Conservation (phyloP, 106 monocot species). For the Dendrobium catenatum region DNA sequence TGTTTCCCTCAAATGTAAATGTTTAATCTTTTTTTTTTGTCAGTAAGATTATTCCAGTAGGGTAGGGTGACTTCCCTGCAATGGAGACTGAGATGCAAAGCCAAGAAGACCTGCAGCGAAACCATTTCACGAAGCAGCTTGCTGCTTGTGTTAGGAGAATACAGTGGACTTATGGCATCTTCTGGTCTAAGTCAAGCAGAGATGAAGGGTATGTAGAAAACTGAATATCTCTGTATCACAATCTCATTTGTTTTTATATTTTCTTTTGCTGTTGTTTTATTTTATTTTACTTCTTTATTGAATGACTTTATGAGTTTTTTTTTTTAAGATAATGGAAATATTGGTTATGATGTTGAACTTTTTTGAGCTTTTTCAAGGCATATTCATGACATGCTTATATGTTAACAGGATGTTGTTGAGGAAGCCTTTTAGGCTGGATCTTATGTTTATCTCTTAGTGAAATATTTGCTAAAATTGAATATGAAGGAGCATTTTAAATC, state of each 20-base stretch:
- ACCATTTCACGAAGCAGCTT: constrained; percentile 45
- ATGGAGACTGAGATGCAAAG: constrained; percentile 29
- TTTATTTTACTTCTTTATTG: no score
- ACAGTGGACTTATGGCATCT: constrained; percentile 87
- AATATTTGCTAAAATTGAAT: background rate
- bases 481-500: background rate
- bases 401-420: no score
- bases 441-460: no score
- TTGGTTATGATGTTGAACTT: no score
- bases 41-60: background rate
- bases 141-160: constrained; percentile 57
- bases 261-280: background rate
- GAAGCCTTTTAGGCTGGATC: no score
- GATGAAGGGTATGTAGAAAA: constrained; percentile 42
- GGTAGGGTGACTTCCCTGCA: constrained; percentile 10
- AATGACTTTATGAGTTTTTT: no score
- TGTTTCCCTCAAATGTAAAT: no score
- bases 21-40: background rate
- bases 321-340: no score
- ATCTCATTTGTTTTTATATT: background rate
- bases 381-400: no score
- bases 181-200: constrained; percentile 56
- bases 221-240: background rate
- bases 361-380: no score
- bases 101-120: constrained; percentile 21